Evolutionary conservation across 2,329 filamentous ascomycete genomes (phyloP), one percentile per base, ranked within the genome.

Genomic region (Podosphaera leucotricha): DNA sequence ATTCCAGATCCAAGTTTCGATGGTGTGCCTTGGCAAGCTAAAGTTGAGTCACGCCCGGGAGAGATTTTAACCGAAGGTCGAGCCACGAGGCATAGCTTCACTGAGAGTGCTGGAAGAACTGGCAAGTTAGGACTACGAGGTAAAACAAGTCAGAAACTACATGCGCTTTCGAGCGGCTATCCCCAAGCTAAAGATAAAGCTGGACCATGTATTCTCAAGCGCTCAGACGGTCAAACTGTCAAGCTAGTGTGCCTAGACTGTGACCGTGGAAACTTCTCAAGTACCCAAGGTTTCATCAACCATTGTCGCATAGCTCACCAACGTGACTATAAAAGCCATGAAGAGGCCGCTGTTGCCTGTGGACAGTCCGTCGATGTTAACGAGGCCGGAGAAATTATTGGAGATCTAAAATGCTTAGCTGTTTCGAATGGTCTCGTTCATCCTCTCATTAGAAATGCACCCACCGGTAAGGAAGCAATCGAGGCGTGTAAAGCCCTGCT

Each of bases 201-300:
- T 46, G 80, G 82, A 3, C 84, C 85, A 46, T 83, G 86, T 60
- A 69, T 90, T 51, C 69, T 93, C 58, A 86, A 84, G 62, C 79
- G 85, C 54, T 77, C 80, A 18, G 86, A 95, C 61, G 82, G 82
- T 45, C 70, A 82, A 56, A 76, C 78, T 50, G 87, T 95, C 50
- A 92, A 92, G 62, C 70, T 95, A 41, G 79, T 92, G 49, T 98
- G 90, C 65, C 63, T 81, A 47, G 80, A 90, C 59, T 95, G 90
- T 61, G 71, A 84, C 42, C 72, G 87, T 50, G 82, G 84, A 59
- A 83, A 94, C 60, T 95, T 95, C 57, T 86, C 80, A 45, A 95
- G 86, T 63, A 92, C 86, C 0, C 90, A 95, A 61, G 90, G 90
- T n/a, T 95, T 95, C 62, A 90, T 98, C 64, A 98, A 98, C 57